These are phyloP conservation scores for Chalciporus chontae DNA, from an alignment of 768 basidiomycete genomes.

Conservation along the genomic window DNA sequence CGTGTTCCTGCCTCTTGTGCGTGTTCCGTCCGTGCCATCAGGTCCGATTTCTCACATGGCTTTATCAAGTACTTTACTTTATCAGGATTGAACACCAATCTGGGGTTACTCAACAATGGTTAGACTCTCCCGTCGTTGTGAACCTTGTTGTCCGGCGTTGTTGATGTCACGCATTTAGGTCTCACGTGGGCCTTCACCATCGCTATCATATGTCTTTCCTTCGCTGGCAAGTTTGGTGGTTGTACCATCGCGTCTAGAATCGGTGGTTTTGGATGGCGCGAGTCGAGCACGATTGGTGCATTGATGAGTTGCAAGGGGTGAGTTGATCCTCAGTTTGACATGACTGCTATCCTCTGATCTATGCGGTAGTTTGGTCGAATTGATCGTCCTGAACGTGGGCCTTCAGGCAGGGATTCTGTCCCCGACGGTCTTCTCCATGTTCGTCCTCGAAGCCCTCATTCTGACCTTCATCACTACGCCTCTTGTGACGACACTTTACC, in stretches of 20 bases:
- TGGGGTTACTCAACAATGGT: conserved; percentile 81
- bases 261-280: conserved; percentile 74
- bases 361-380: conserved; percentile 69
- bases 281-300: conserved; percentile 79
- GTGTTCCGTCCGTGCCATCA: background rate
- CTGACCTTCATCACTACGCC: conserved; percentile 88
- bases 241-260: conserved; percentile 68
- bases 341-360: background rate
- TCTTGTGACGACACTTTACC: conserved; percentile 63
- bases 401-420: conserved; percentile 76
- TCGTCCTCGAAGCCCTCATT: conserved; percentile 79
- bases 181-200: conserved; percentile 88
- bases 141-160: background rate
- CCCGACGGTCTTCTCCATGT: conserved; percentile 86
- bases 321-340: background rate
- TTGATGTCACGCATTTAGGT: conserved; percentile 34
- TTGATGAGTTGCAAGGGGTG: conserved; percentile 96
- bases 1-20: conserved; percentile 82
- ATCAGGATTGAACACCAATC: conserved; percentile 86
- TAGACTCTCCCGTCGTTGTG: conserved; percentile 1
- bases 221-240: conserved; percentile 85
- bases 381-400: conserved; percentile 96
- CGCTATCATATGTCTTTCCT: conserved; percentile 75
- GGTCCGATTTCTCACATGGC: background rate
- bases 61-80: conserved; percentile 80